phyloP scores from a whole-genome alignment of 805 yeast genomes.

The Spathaspora hagerdaliae region DNA sequence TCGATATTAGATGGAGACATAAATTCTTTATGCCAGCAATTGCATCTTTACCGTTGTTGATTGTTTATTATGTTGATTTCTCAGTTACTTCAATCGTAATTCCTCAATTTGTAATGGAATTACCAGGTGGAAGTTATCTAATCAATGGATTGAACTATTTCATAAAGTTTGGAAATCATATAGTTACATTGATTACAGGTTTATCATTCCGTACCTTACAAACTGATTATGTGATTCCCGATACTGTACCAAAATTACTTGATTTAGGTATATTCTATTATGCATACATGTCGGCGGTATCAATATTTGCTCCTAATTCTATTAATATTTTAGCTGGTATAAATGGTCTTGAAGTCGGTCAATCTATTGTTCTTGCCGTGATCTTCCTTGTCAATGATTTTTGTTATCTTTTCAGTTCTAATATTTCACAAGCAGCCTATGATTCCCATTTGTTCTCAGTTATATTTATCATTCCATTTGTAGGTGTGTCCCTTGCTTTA shows the following conservation, averaged over 20 bases:
- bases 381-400: conserved; percentile 74
- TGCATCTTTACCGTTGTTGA: conserved; percentile 84
- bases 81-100: conserved; percentile 85
- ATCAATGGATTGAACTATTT: conserved; percentile 17
- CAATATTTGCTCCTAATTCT: conserved; percentile 94
- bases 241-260: conserved; percentile 43
- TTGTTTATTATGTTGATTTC: conserved; percentile 90
- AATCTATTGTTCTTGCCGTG: conserved; percentile 72
- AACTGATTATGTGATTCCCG: conserved; percentile 32
- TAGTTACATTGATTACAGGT: conserved; percentile 31
- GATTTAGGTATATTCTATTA: conserved; percentile 83
- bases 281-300: conserved; percentile 82
- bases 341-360: conserved; percentile 96
- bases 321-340: conserved; percentile 95
- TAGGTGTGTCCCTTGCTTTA: conserved; percentile 79
- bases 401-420: conserved; percentile 51
- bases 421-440: conserved; percentile 49
- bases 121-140: conserved; percentile 22
- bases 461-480: conserved; percentile 75
- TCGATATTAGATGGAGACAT: conserved; percentile 96
- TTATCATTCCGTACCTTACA: conserved; percentile 35
- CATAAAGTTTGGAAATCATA: conserved; percentile 26
- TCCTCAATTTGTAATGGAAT: conserved; percentile 59
- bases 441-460: conserved; percentile 82
- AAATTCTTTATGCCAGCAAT: conserved; percentile 94